These are phyloP conservation scores for Phytopythium mirpurense DNA, from an alignment of 352 stramenopile species.

Conservation along the genomic window DNA sequence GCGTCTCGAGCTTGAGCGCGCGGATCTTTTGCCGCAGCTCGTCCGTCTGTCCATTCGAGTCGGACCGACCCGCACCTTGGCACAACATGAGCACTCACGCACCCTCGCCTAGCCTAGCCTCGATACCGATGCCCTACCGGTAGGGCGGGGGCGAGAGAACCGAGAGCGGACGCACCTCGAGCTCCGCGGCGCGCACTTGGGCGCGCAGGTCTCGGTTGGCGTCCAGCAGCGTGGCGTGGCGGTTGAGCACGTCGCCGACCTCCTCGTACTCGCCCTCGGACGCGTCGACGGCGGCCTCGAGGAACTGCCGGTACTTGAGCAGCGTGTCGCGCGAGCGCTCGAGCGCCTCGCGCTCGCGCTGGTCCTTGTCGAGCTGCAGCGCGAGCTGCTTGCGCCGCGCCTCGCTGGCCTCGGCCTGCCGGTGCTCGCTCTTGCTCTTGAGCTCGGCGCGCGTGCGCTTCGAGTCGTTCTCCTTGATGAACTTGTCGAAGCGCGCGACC, in stretches of 20 bases:
- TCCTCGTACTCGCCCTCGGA: constrained; percentile 85
- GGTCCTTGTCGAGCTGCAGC: constrained; percentile 66
- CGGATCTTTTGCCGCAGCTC: constrained; percentile 71
- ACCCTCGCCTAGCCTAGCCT: too few species aligned
- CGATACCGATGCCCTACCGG: too few species aligned
- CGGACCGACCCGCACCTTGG: too few species aligned
- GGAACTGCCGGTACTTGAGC: constrained; percentile 80
- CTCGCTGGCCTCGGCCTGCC: constrained; percentile 70
- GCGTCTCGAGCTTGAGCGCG: constrained; percentile 74
- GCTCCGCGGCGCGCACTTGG: constrained; percentile 60
- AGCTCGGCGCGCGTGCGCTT: constrained; percentile 86
- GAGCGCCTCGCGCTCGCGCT: constrained; percentile 55
- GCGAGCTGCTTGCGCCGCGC: constrained; percentile 70
- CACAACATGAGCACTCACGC: too few species aligned
- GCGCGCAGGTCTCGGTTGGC: constrained; percentile 84
- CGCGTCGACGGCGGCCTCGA: constrained; percentile 76
- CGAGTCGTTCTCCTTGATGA: constrained; percentile 92
- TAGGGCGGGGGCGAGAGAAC: too few species aligned
- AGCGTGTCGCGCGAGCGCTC: constrained; percentile 77
- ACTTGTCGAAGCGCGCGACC: constrained; percentile 89
- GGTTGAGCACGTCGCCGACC: constrained; percentile 81
- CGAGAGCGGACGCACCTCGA: constrained; percentile 53
- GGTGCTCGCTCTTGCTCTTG: constrained; percentile 84
- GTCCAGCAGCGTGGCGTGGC: constrained; percentile 78
- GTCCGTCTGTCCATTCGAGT: constrained; percentile 67